A percentile compares a stretch with the other conserved stretches of the same genome.
phyloP scores from a whole-genome alignment of 2,329 filamentous ascomycete species.

The Aureobasidium sp. region DNA sequence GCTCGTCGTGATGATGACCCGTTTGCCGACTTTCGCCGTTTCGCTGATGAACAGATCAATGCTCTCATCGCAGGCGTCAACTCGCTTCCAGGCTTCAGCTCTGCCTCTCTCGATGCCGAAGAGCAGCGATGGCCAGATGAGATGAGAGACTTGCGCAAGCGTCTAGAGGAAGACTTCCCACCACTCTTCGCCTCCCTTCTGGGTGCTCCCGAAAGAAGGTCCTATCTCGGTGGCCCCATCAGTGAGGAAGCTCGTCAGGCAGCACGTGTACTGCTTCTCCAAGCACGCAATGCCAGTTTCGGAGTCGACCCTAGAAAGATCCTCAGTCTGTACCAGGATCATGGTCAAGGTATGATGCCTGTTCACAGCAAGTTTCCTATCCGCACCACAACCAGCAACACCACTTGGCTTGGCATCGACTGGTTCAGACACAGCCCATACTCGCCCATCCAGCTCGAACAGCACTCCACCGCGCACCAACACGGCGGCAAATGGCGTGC shows the following conservation, averaged over 20 bases:
- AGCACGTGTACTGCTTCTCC: conserved; percentile 21
- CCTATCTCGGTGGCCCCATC: conserved; percentile 16
- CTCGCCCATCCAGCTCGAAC: conserved; percentile 49
- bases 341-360: conserved; percentile 15
- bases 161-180: conserved; percentile 24
- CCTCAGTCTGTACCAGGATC: conserved; percentile 24
- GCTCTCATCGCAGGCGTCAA: conserved; percentile 41
- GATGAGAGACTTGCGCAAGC: conserved; percentile 20
- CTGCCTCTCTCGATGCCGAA: neutral
- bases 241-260: conserved; percentile 20
- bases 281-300: conserved; percentile 23
- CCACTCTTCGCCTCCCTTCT: conserved; percentile 22
- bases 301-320: conserved; percentile 23
- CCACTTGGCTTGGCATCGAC: conserved; percentile 28
- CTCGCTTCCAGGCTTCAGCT: conserved; percentile 40
- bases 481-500: conserved; percentile 45
- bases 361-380: conserved; percentile 14
- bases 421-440: conserved; percentile 42
- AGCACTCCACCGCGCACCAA: conserved; percentile 32
- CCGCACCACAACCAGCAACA: conserved; percentile 20
- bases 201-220: conserved; percentile 5
- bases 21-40: conserved; percentile 55
- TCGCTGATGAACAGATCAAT: conserved; percentile 52
- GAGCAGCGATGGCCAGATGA: conserved; percentile 21
- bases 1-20: conserved; percentile 39